Percentiles rank a stretch among this genome's conserved stretches.
Conservation (phyloP, 1,284 basidiomycete genomes). For the Marasmius oreades region DNA sequence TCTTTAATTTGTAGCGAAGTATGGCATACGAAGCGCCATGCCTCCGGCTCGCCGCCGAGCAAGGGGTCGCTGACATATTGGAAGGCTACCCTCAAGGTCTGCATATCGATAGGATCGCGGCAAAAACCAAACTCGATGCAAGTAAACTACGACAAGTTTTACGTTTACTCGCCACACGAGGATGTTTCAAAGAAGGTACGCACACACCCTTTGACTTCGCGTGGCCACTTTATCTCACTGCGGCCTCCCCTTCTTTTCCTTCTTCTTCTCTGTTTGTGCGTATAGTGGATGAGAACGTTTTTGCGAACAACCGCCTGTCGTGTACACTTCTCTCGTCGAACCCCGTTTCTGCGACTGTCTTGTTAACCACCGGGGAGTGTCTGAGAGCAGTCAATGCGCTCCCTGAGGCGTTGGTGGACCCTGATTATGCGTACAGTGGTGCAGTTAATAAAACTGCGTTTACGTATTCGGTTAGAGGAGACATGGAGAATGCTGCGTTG, state of each 20-base stretch:
- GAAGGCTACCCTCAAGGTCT: conserved; percentile 26
- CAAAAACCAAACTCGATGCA: conserved; percentile 24
- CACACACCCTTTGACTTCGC: no score
- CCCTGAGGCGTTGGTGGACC: conserved; percentile 3
- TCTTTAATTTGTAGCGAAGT: neutral
- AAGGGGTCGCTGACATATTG: conserved; percentile 30
- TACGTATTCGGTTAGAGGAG: conserved; percentile 4
- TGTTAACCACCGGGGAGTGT: conserved; percentile 6
- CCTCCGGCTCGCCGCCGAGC: conserved; percentile 23
- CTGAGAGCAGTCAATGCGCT: conserved; percentile 2
- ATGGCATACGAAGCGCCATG: conserved; percentile 22
- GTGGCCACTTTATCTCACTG: neutral
- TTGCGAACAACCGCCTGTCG: conserved; percentile 14
- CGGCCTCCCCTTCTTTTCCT: neutral
- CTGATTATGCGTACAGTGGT: conserved; percentile 3
- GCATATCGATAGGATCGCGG: conserved; percentile 27
- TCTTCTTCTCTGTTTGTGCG: neutral
- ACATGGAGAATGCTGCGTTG: neutral
- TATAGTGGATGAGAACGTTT: conserved; percentile 8
- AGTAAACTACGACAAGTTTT: conserved; percentile 32
- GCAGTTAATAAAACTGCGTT: conserved; percentile 1
- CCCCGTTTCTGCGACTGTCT: neutral
- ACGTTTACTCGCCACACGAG: conserved; percentile 31
- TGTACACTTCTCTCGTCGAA: conserved; percentile 9
- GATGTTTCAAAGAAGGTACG: conserved; percentile 36